These are phyloP conservation scores for Rhodotorula sp. DNA, from an alignment of 1,284 basidiomycete genomes.

Conservation along the genomic window DNA sequence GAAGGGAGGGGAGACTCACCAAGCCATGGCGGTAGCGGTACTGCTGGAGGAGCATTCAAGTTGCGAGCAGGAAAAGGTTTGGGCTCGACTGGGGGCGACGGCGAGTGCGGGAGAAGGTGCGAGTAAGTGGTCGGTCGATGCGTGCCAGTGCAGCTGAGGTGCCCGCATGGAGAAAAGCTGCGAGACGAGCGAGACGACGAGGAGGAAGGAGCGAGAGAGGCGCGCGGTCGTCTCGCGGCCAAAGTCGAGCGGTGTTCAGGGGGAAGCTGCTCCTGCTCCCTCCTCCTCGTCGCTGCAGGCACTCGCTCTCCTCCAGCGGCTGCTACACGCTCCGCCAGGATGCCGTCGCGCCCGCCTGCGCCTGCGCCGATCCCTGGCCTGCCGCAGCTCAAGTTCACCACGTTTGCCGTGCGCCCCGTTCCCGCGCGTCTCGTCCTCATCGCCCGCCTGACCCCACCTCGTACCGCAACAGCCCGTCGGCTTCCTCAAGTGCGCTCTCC, in stretches of 20 bases:
- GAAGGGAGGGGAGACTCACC: background rate
- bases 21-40: background rate
- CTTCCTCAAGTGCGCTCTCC: slow-evolving; percentile 31
- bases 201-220: background rate
- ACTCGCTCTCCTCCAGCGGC: background rate
- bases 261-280: background rate
- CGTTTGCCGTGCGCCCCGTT: slow-evolving; percentile 14
- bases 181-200: background rate
- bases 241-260: background rate
- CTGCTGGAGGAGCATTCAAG: background rate
- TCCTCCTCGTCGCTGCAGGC: background rate
- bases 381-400: slow-evolving; percentile 21
- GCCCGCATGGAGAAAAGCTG: background rate
- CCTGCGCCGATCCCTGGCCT: background rate
- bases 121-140: background rate
- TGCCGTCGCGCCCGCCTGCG: background rate
- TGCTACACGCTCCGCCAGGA: background rate
- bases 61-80: background rate
- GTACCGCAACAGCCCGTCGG: slow-evolving; percentile 26
- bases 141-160: background rate
- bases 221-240: background rate
- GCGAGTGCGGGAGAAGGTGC: background rate
- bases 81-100: background rate
- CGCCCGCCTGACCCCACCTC: slow-evolving; percentile 24
- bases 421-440: background rate